Evolutionary conservation across 768 basidiomycete genomes (phyloP).

Genomic region (Russula brevipes): DNA sequence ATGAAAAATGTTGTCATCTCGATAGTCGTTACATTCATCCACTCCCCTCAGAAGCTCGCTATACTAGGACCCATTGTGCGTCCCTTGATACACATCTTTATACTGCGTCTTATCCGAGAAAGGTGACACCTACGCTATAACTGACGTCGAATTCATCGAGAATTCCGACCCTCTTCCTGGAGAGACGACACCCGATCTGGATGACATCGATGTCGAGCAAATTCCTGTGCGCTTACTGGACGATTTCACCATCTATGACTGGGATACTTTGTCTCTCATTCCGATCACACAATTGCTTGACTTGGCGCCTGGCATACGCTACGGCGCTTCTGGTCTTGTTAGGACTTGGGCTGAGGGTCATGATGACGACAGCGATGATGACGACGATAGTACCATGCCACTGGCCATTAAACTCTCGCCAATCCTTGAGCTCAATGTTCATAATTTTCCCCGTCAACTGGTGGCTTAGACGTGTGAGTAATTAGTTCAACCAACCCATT

Average conservation of each 20-base stretch:
- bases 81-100: not conserved
- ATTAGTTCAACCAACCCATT: not conserved
- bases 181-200: not conserved
- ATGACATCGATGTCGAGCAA: constrained; percentile 30
- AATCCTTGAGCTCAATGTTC: constrained; percentile 46
- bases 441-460: constrained; percentile 34
- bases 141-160: not conserved
- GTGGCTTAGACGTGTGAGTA: constrained; percentile 43
- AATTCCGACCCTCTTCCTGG: not conserved
- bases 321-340: constrained; percentile 40
- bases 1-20: not conserved
- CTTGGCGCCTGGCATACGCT: constrained; percentile 25
- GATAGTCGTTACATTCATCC: not conserved
- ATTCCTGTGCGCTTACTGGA: constrained; percentile 54
- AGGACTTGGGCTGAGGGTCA: constrained; percentile 34
- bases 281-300: constrained; percentile 38
- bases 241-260: constrained; percentile 51
- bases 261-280: constrained; percentile 36
- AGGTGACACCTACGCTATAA: not conserved
- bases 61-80: not conserved
- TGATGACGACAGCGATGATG: constrained; percentile 6
- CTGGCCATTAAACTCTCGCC: constrained; percentile 38
- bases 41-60: not conserved
- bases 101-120: not conserved
- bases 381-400: not conserved